Percentiles rank a stretch among this genome's conserved stretches.
These are phyloP conservation scores for Ascochyta clinopodiicola DNA, from an alignment of 2,329 filamentous ascomycete species.

Conservation along the genomic window DNA sequence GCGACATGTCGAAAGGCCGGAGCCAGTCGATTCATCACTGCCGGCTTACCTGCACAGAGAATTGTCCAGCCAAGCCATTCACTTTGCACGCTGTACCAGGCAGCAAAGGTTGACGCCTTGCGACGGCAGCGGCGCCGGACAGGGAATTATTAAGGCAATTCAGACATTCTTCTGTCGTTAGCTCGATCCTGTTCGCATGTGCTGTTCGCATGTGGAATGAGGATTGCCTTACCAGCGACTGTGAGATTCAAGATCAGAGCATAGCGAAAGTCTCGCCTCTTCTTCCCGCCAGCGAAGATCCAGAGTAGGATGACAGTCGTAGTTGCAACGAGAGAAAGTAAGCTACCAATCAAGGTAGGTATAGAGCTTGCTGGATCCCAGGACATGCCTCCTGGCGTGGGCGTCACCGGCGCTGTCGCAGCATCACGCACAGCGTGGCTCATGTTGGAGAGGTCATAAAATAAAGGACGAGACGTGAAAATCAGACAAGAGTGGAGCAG, in stretches of 20 bases:
- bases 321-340: slow-evolving; percentile 28
- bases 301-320: slow-evolving; percentile 25
- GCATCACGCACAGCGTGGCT: slow-evolving; percentile 20
- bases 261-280: slow-evolving; percentile 29
- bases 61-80: slow-evolving; percentile 56
- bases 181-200: background rate
- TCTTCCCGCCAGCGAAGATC: slow-evolving; percentile 23
- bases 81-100: slow-evolving; percentile 47
- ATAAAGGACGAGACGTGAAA: background rate
- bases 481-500: slow-evolving; percentile 1
- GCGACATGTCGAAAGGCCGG: too few relatives aligned
- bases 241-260: slow-evolving; percentile 33
- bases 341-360: slow-evolving; percentile 31
- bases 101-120: slow-evolving; percentile 29
- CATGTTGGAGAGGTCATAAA: slow-evolving; percentile 5
- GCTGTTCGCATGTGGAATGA: background rate
- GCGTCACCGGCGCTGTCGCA: background rate
- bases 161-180: slow-evolving; percentile 22
- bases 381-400: background rate
- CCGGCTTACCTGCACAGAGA: slow-evolving; percentile 52
- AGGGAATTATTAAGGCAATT: slow-evolving; percentile 54
- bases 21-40: background rate
- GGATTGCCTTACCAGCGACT: slow-evolving; percentile 21
- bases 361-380: slow-evolving; percentile 22
- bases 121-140: slow-evolving; percentile 49